A percentile compares a stretch with the other conserved stretches of the same genome.
phyloP scores from a whole-genome alignment of 2,329 filamentous ascomycete species.

The Trichoderma asperellum region DNA sequence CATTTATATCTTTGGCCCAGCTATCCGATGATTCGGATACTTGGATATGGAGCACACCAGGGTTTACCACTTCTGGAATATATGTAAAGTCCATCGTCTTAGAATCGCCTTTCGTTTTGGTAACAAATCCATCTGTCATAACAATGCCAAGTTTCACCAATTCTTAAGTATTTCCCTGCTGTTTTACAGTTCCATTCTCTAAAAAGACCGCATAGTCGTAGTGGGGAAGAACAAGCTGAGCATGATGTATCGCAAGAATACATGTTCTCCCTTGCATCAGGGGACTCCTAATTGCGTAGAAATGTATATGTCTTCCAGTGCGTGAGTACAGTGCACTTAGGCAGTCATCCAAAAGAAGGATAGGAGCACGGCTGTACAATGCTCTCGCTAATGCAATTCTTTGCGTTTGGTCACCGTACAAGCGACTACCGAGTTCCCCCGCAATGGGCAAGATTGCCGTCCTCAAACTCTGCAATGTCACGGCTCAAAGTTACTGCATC shows the following conservation, averaged over 20 bases:
- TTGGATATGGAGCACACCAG: neutral
- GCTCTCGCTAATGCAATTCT: conserved; percentile 88
- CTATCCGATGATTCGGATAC: neutral
- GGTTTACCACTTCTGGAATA: neutral
- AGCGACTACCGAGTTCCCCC: conserved; percentile 86
- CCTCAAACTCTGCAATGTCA: conserved; percentile 81
- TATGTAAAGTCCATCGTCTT: neutral
- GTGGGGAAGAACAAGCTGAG: conserved; percentile 40
- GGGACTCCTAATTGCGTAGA: conserved; percentile 32
- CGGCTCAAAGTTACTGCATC: conserved; percentile 65
- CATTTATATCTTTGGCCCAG: neutral
- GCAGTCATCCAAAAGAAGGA: conserved; percentile 85
- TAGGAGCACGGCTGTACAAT: conserved; percentile 81
- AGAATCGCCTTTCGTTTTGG: neutral
- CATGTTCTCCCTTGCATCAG: conserved; percentile 32
- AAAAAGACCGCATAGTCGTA: conserved; percentile 68
- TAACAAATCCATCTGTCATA: neutral
- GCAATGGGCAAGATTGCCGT: conserved; percentile 82
- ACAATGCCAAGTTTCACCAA: neutral
- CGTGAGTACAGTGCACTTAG: conserved; percentile 63
- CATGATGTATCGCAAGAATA: conserved; percentile 35
- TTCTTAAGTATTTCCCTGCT: conserved; percentile 51
- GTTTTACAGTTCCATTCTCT: conserved; percentile 65
- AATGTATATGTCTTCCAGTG: conserved; percentile 31
- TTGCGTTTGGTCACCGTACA: conserved; percentile 91